Conservation (phyloP, 345 rosid species). For the Adansonia digitata region DNA sequence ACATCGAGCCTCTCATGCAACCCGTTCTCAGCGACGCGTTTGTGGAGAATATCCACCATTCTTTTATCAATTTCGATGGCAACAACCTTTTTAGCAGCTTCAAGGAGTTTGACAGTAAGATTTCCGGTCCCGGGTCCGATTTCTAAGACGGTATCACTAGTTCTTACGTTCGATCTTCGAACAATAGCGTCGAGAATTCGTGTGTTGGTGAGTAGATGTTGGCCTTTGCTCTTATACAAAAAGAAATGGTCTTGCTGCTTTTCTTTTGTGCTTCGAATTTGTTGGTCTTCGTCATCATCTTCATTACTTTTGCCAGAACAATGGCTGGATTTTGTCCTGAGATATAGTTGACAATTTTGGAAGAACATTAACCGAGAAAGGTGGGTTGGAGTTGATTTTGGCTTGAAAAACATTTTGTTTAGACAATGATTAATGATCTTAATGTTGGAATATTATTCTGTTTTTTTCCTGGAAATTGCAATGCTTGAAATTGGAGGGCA, state of each 20-base stretch:
- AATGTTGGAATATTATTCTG: neutral
- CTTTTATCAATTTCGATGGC: conserved; percentile 73
- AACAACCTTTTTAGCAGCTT: conserved; percentile 50
- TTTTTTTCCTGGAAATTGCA: neutral
- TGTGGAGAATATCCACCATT: conserved; percentile 66
- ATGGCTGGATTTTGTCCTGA: conserved; percentile 24
- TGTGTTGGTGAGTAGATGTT: conserved; percentile 81
- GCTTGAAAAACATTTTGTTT: neutral
- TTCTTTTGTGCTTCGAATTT: neutral
- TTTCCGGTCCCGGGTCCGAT: conserved; percentile 94
- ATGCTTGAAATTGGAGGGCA: too few species aligned
- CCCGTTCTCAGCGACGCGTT: conserved; percentile 45
- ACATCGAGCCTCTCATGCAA: conserved; percentile 49
- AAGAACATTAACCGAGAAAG: conserved; percentile 15
- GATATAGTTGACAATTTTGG: conserved; percentile 17
- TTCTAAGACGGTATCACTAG: conserved; percentile 68
- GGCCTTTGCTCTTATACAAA: conserved; percentile 50
- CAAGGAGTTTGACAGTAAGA: conserved; percentile 75
- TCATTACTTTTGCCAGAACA: conserved; percentile 7
- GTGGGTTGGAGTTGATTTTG: conserved; percentile 10
- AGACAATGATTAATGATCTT: neutral
- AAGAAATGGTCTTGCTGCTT: neutral
- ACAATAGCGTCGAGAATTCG: conserved; percentile 72
- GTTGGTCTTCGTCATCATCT: neutral
- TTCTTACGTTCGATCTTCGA: conserved; percentile 40